These are phyloP conservation scores for Colletotrichum euphorbiae DNA, from an alignment of 2,329 filamentous ascomycete genomes.

Conservation along the genomic window DNA sequence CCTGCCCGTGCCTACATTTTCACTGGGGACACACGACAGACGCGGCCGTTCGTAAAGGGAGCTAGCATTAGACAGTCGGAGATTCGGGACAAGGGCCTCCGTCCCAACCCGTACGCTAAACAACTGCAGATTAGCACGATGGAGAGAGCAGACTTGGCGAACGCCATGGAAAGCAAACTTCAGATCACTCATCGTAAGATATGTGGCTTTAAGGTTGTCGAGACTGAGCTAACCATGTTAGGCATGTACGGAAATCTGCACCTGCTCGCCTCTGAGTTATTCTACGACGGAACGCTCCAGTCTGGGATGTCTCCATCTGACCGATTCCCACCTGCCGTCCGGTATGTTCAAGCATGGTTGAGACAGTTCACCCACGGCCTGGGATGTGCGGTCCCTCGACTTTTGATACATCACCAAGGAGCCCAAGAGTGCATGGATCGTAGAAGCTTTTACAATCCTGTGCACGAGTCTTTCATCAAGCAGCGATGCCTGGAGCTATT, in stretches of 20 bases:
- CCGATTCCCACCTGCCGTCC: constrained; percentile 46
- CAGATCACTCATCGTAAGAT: constrained; percentile 51
- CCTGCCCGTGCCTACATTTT: constrained; percentile 58
- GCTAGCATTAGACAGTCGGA: background rate
- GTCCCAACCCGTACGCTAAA: constrained; percentile 20
- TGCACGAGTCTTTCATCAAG: constrained; percentile 53
- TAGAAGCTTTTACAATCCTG: constrained; percentile 55
- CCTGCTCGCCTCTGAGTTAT: constrained; percentile 54
- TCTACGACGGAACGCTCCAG: constrained; percentile 54
- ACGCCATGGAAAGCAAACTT: constrained; percentile 49
- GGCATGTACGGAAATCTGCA: constrained; percentile 52
- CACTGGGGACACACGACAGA: constrained; percentile 59
- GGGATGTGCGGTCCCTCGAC: constrained; percentile 49
- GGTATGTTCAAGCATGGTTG: constrained; percentile 47
- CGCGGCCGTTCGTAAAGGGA: constrained; percentile 55
- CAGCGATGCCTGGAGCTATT: constrained; percentile 48
- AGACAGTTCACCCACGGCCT: constrained; percentile 42
- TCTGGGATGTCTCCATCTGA: constrained; percentile 45
- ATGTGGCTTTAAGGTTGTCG: background rate
- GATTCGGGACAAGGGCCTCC: constrained; percentile 11
- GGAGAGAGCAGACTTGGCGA: constrained; percentile 51
- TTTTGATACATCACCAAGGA: constrained; percentile 48
- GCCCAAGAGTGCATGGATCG: constrained; percentile 46
- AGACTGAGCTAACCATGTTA: background rate
- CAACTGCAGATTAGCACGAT: constrained; percentile 49